Percentiles rank a stretch among this genome's conserved stretches.
These are phyloP conservation scores for Leishmania braziliensis DNA, from an alignment of 208 protist genomes.

Conservation along the genomic window DNA sequence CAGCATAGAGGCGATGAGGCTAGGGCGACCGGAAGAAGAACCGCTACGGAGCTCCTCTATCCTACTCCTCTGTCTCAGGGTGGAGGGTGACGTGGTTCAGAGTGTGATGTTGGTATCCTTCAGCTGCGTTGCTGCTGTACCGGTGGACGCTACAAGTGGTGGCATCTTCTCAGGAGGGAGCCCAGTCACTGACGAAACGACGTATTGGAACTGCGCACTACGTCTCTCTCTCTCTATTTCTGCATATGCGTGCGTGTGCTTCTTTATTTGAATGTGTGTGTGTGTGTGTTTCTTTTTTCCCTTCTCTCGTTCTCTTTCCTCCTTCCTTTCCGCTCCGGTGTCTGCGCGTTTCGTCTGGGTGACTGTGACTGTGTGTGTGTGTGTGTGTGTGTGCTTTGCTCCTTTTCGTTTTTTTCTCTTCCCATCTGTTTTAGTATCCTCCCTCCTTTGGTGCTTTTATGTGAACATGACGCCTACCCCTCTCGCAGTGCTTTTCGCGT, in stretches of 20 bases:
- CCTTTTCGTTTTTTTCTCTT: background rate
- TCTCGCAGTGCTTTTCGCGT: background rate
- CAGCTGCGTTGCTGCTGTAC: background rate
- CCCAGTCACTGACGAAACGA: background rate
- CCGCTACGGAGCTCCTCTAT: background rate
- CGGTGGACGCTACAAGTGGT: background rate
- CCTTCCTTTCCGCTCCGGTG: background rate
- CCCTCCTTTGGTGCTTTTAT: background rate
- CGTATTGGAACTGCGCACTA: background rate
- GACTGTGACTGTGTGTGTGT: background rate
- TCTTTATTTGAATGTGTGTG: background rate
- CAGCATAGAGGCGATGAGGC: background rate
- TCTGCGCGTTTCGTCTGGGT: background rate
- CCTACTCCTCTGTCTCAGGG: background rate
- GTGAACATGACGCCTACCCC: background rate
- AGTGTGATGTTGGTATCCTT: background rate
- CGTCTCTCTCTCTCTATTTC: background rate
- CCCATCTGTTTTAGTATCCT: background rate
- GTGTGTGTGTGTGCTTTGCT: background rate
- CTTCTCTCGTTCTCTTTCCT: background rate
- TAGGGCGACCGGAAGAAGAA: background rate
- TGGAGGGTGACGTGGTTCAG: background rate
- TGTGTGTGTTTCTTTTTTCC: background rate
- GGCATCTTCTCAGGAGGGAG: background rate
- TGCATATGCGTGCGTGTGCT: background rate